Conservation (phyloP, 116 monocot species). For the Dioscorea cayenensis region DNA sequence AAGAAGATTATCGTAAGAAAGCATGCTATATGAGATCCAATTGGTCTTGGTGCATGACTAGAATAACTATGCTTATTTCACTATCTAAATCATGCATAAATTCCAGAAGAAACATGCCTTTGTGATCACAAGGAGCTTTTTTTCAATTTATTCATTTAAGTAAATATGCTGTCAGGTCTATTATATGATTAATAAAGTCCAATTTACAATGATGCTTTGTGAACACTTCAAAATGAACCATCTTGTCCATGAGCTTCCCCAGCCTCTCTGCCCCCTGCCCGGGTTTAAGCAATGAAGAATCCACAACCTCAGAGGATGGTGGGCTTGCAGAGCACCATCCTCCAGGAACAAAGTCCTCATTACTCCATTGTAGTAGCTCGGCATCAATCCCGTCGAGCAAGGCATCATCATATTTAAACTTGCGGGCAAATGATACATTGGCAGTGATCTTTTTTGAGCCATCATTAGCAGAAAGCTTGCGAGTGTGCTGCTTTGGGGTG, state of each 20-base stretch:
- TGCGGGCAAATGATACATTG: conserved; percentile 30
- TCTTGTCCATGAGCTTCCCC: conserved; percentile 20
- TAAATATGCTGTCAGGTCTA: too few species aligned
- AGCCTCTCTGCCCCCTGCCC: conserved; percentile 38
- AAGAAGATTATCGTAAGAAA: too few species aligned
- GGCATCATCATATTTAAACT: conserved; percentile 32
- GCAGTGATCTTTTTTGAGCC: conserved; percentile 6
- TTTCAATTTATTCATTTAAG: too few species aligned
- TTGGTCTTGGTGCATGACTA: too few species aligned
- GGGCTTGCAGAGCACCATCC: conserved; percentile 50
- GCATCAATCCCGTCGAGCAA: conserved; percentile 47
- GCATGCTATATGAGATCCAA: too few species aligned
- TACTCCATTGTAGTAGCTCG: conserved; percentile 22
- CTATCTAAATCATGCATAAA: too few species aligned
- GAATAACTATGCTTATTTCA: too few species aligned
- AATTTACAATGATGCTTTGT: conserved; percentile 16
- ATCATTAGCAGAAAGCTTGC: conserved; percentile 10
- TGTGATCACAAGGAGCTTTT: too few species aligned
- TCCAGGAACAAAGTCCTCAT: conserved; percentile 34
- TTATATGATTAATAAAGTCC: too few species aligned
- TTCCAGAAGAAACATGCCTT: too few species aligned
- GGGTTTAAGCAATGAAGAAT: conserved; percentile 15
- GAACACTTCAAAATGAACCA: conserved; percentile 24
- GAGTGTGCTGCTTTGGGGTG: conserved; percentile 30
- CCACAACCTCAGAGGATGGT: conserved; percentile 25